Evolutionary conservation across 352 stramenopile genomes (phyloP).

Genomic region (Saprolegnia diclina): DNA sequence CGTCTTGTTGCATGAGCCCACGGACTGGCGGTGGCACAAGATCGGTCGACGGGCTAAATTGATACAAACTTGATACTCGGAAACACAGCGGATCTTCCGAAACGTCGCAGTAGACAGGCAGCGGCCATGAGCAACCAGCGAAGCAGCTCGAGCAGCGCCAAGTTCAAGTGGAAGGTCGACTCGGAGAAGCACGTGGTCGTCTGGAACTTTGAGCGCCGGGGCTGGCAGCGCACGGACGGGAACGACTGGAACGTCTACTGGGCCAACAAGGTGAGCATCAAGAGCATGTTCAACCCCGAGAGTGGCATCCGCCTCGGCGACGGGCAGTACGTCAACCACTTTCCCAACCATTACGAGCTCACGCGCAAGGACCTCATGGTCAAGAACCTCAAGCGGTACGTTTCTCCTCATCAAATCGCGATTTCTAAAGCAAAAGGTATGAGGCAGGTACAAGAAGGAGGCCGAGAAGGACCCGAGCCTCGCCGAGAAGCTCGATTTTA

Average conservation of each 20-base stretch:
- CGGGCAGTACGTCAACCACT: conserved; percentile 75
- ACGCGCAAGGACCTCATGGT: conserved; percentile 91
- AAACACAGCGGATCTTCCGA: no score
- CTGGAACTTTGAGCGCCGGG: conserved; percentile 79
- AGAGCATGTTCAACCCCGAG: conserved; percentile 86
- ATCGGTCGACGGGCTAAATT: no score
- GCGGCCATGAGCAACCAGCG: background rate
- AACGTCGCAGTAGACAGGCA: background rate
- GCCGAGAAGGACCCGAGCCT: conserved; percentile 29
- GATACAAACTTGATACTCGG: no score
- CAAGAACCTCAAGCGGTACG: conserved; percentile 90
- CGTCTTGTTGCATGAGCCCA: no score
- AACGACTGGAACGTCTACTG: conserved; percentile 94
- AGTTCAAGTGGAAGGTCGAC: conserved; percentile 63
- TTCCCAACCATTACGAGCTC: conserved; percentile 90
- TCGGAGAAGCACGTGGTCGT: conserved; percentile 74
- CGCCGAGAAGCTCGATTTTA: conserved; percentile 56
- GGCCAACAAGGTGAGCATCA: conserved; percentile 85
- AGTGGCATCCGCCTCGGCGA: conserved; percentile 55
- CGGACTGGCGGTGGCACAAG: no score
- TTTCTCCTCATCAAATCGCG: background rate
- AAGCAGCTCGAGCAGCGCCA: background rate
- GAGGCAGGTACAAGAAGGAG: conserved; percentile 54
- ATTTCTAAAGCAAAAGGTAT: background rate
- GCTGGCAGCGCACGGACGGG: conserved; percentile 73